Evolutionary conservation across 352 stramenopile species (phyloP).

Genomic region (Saprolegnia parasitica): DNA sequence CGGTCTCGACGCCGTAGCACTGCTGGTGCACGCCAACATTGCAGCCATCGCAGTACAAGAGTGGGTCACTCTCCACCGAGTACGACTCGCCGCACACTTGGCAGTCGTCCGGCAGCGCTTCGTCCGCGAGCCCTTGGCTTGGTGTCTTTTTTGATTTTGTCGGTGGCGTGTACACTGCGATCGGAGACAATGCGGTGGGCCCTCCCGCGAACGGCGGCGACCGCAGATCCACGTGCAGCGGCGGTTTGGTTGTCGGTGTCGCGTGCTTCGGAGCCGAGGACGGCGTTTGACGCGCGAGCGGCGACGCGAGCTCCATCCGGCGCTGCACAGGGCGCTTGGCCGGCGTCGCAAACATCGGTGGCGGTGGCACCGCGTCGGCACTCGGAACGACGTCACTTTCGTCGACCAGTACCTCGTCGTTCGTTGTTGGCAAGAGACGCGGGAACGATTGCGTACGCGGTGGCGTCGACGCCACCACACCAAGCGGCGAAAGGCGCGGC

Average conservation of each 20-base stretch:
- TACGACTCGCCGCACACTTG: conserved; percentile 75
- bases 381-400: background rate
- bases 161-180: background rate
- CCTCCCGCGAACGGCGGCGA: background rate
- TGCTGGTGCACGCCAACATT: conserved; percentile 84
- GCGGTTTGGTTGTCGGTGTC: background rate
- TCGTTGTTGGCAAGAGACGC: background rate
- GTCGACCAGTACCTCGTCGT: background rate
- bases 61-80: conserved; percentile 83
- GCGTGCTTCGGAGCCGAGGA: background rate
- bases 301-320: background rate
- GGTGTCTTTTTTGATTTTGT: background rate
- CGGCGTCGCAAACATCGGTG: background rate
- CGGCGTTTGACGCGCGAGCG: background rate
- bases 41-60: conserved; percentile 88
- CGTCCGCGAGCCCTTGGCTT: background rate
- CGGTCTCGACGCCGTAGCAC: conserved; percentile 72
- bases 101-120: conserved; percentile 37
- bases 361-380: background rate
- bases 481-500: background rate
- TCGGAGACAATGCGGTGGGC: background rate
- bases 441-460: background rate
- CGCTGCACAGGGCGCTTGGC: background rate
- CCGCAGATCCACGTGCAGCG: conserved; percentile 19
- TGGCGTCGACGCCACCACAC: background rate